A percentile compares a stretch with the other conserved stretches of the same genome.
phyloP scores from a whole-genome alignment of 2,329 filamentous ascomycete genomes.

The Fusarium metavorans region DNA sequence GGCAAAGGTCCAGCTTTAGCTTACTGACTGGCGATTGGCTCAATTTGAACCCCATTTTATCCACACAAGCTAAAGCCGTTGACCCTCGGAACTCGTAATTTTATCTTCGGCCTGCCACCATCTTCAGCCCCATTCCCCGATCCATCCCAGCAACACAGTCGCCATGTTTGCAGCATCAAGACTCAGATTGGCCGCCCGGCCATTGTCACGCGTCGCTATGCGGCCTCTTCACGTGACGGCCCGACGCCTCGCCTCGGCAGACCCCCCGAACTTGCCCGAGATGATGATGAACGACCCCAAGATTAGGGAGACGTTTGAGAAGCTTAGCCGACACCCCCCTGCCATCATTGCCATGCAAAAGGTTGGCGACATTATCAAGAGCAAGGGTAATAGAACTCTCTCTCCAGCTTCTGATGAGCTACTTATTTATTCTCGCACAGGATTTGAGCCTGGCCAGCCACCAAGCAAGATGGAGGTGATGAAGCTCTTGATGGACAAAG shows the following conservation, averaged over 20 bases:
- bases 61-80: conserved; percentile 23
- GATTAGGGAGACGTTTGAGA: conserved; percentile 36
- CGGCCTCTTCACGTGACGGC: conserved; percentile 30
- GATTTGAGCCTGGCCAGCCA: conserved; percentile 30
- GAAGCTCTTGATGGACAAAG: conserved; percentile 41
- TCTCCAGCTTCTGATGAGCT: not conserved
- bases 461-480: conserved; percentile 41
- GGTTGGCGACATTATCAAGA: conserved; percentile 32
- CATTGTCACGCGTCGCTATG: conserved; percentile 20
- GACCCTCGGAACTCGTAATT: conserved; percentile 9
- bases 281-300: conserved; percentile 39
- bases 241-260: conserved; percentile 21
- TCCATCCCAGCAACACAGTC: not conserved
- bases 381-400: conserved; percentile 28
- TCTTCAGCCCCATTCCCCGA: not conserved
- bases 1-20: not conserved
- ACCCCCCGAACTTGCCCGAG: conserved; percentile 33
- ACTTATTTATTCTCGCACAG: conserved; percentile 8
- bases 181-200: conserved; percentile 15
- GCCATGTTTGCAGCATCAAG: conserved; percentile 32
- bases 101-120: conserved; percentile 2
- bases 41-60: not conserved
- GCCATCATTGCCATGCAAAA: conserved; percentile 35
- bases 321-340: conserved; percentile 35
- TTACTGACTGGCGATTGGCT: not conserved